Conservation (phyloP, 768 basidiomycete species). For the Phlebiopsis flavidoalba region DNA sequence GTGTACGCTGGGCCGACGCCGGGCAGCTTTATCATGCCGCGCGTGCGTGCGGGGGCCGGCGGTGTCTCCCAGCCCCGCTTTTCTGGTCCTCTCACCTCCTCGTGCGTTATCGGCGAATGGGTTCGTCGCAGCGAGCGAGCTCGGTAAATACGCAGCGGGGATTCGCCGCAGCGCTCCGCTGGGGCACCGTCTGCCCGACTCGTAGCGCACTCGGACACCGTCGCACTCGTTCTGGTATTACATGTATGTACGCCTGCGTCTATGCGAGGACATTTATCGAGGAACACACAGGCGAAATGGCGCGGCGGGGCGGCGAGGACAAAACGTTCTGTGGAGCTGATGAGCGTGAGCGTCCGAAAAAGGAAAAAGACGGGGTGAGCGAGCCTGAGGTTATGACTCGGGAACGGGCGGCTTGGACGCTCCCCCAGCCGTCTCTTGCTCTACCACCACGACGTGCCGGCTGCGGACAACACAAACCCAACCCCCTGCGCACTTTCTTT, state of each 20-base stretch:
- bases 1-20: too few relatives aligned
- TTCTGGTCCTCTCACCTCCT: too few relatives aligned
- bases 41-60: too few relatives aligned
- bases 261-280: not conserved
- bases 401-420: slow-evolving; percentile 5
- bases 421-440: slow-evolving; percentile 12
- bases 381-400: slow-evolving; percentile 11
- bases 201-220: too few relatives aligned
- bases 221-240: too few relatives aligned
- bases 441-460: slow-evolving; percentile 12
- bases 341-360: not conserved
- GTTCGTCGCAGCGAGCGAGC: too few relatives aligned
- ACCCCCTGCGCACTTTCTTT: not conserved
- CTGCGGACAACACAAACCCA: not conserved
- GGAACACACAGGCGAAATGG: not conserved
- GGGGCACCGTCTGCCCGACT: too few relatives aligned
- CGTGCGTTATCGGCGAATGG: too few relatives aligned
- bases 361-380: slow-evolving; percentile 4
- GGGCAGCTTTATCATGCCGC: too few relatives aligned
- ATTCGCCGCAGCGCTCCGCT: too few relatives aligned
- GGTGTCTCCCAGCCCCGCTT: too few relatives aligned
- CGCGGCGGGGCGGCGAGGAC: not conserved
- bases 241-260: not conserved
- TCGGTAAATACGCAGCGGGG: too few relatives aligned
- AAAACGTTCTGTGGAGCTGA: slow-evolving; percentile 1